Evolutionary conservation across 345 rosid genomes (phyloP), one percentile per base, ranked within the genome.

Genomic region (Camelina hispida): DNA sequence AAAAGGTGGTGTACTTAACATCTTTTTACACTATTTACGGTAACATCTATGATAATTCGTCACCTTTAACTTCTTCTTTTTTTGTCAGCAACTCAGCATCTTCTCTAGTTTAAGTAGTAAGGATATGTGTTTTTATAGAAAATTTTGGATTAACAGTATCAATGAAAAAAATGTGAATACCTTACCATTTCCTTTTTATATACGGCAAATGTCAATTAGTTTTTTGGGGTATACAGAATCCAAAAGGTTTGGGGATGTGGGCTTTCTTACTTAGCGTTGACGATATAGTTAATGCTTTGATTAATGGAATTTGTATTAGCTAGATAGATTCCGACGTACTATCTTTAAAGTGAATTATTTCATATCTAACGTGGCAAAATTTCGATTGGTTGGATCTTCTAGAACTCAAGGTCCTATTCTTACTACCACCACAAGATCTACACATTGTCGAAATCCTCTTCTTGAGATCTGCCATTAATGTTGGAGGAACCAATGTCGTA

Each of bases 401-500:
- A 69, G 61, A 74, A 75, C 62, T 69, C 78, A 57, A 74, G 76
- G 78, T 74, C 62, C 68, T 37, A 77, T 71, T 74, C 79, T 78
- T 69, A 79, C 68, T 28, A 67, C 50, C 30, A 28, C 37, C 69
- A 78, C 78, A 58, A 72, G 81, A 78, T 75, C 72, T 66, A 70
- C 59, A 77, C 76, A 78, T 68, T 80, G 72, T 75, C 81, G 76
- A 83, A 72, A 67, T 67, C 70, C 60, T 66, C 35, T 68, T 79
- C 42, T 75, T 73, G 84, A 82, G 86, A 83, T 85, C 86, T 84
- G 76, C 60, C 81, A 77, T 74, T 78, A 71, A 72, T 63, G 68
- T 76, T 81, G 72, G 81, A 72, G 86, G 84, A 85, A 81, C 54
- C 75, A 66, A 69, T 82, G 85, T 76, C 82, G 84, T 81, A 83